Base-by-base conservation (phyloP, 495 filamentous ascomycete species). In the Choiromyces venosus region DNA sequence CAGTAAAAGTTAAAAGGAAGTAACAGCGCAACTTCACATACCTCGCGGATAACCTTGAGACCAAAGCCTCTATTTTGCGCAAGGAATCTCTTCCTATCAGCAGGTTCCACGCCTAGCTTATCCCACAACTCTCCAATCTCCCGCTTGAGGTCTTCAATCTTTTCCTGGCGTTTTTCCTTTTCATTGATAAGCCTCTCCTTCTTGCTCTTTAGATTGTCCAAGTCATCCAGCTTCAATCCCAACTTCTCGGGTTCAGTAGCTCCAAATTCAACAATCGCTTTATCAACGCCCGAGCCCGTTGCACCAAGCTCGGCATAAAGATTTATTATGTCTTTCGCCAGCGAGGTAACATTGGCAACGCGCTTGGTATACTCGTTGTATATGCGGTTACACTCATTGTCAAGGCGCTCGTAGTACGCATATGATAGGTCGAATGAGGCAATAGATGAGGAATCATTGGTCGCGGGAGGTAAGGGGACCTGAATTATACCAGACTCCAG, bases 291-390 rank as follows among this genome's bases (percentile, higher is more conserved):
- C 21, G 90, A 92, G 81, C 94, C 92, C 3, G 95, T 92, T 12
- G 90, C 94, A 36, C 96, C 95, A 29, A 99, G 87, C 80, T 99
- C 95, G 0, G 92, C 92, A 93, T 95, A 99, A 3, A 98, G 86
- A 78, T 91, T 91, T 80, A 99, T 93, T 68, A 97, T 93, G 66
- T 96, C 90, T 74, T 96, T 92, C 4, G 88, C 87, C 0, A 93
- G 82, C 14, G 88, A 82, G 81, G 91, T 88, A n/a, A 97, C 93
- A 5, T 86, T 88, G 2, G 86, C 85, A 36, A 96, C 83, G 46
- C 95, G 91, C 46, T 89, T 90, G 46, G 88, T 91, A 79, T 97
- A 99, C 82, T 97, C 96, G 82, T 97, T 92, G 80, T 97, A 97
- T 36, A 99, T 92, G 40, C 92, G 88, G 7, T 91, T 91, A 74